These are phyloP conservation scores for Cyanidioschyzon merolae DNA, from an alignment of 23 red algal species.

Conservation along the genomic window DNA sequence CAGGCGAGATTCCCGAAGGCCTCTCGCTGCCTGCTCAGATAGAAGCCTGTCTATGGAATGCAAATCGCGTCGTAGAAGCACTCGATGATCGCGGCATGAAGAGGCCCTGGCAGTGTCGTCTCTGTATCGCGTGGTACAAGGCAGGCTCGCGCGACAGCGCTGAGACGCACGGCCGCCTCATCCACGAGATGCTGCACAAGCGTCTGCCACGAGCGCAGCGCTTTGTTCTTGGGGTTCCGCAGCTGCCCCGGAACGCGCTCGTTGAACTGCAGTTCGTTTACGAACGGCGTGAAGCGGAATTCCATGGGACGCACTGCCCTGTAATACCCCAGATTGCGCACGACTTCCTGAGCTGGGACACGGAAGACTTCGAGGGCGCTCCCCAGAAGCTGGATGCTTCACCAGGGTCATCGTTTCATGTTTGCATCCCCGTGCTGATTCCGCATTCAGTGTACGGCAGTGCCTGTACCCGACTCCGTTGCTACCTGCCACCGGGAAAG, in stretches of 20 bases:
- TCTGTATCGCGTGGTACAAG: not conserved
- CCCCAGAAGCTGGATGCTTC: not conserved
- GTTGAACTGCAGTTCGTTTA: constrained; percentile 13
- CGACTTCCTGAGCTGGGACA: not conserved
- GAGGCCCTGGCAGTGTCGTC: not conserved
- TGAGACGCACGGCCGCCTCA: not conserved
- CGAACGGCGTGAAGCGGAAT: not conserved
- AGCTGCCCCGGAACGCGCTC: not conserved
- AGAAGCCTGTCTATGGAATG: constrained; percentile 41
- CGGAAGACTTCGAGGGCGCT: not conserved
- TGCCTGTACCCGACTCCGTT: not conserved
- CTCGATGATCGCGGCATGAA: not conserved
- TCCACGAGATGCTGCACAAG: not conserved
- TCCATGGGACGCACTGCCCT: not conserved
- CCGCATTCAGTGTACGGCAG: not conserved
- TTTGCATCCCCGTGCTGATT: not conserved
- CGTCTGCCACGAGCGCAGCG: not conserved
- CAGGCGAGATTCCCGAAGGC: constrained; percentile 28
- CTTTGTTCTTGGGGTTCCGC: not conserved
- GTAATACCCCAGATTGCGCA: not conserved
- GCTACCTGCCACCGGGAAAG: not conserved
- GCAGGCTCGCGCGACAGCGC: not conserved
- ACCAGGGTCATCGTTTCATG: not conserved
- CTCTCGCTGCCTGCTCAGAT: constrained; percentile 28
- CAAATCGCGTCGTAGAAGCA: constrained; percentile 42